Evolutionary conservation across 345 rosid genomes (phyloP), one percentile per base, ranked within the genome.

Genomic region (Populus alba): DNA sequence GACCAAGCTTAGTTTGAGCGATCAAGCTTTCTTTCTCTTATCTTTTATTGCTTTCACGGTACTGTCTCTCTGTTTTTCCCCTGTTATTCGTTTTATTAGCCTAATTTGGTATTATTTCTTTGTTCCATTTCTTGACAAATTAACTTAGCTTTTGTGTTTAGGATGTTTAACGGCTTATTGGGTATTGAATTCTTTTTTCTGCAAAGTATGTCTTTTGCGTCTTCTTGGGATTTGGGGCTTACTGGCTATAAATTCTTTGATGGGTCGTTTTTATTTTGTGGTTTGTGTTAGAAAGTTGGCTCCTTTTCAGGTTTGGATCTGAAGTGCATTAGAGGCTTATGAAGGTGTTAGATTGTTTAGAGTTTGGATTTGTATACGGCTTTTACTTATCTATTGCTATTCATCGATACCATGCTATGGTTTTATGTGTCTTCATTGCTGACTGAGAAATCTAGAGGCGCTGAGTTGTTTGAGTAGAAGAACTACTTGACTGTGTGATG

Each of bases 31-130:
- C 87, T 80, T 89, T 81, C 93, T 94, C 66, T 74, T 90, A 57
- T 74, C 97, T 33, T 96, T 96, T 80, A 90, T 91, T 67, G 95
- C 91, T 77, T 93, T 91, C 90, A 89, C 95, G 92, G 99, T 93
- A 79, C 62, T 77, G n/a, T 57, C 31, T 68, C 37, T 47, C 38
- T 33, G 47, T 43, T 43, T 11, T 2, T 13, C 62, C 66, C 68
- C 47, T 70, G 78, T 55, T 47, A 43, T 43, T 29, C 15, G 8
- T 55, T 45, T 43, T 59, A 66, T 61, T 20, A 49, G 16, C 35
- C 41, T 35, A 18, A 17, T 66, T 31, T 71, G 63, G 53, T 43
- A 62, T 45, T 33, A 18, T 20, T 53, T 53, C 23, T 53, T 53
- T 20, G 59, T 18, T 23, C 23, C n/a, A 18, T 53, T 53, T 53